Evolutionary conservation across 768 basidiomycete genomes (phyloP).

Genomic region (Pleurotus ostreatus): DNA sequence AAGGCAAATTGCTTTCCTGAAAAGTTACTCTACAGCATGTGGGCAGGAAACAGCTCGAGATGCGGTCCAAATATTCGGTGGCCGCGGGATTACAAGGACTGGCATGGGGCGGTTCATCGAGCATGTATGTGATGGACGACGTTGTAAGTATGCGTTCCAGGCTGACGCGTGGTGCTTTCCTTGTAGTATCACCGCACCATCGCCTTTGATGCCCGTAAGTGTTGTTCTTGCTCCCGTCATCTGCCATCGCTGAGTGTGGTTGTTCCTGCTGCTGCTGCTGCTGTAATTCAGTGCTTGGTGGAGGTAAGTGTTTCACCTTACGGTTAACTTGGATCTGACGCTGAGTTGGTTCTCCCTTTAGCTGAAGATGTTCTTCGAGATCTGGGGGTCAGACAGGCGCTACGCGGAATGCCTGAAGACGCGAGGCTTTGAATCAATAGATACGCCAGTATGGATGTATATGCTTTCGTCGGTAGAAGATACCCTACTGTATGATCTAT

Average conservation of each 20-base stretch:
- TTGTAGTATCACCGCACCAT: slow-evolving; percentile 61
- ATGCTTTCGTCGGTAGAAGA: too few relatives aligned
- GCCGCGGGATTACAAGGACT: slow-evolving; percentile 77
- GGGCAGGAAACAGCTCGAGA: slow-evolving; percentile 64
- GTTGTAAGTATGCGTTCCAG: background rate
- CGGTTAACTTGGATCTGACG: background rate
- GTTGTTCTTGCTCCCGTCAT: slow-evolving; percentile 26
- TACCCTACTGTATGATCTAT: too few relatives aligned
- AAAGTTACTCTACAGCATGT: slow-evolving; percentile 59
- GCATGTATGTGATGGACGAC: slow-evolving; percentile 43
- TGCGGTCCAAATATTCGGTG: slow-evolving; percentile 72
- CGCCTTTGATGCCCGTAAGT: slow-evolving; percentile 55
- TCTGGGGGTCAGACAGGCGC: slow-evolving; percentile 57
- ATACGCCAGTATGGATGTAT: too few relatives aligned
- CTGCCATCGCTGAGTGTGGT: background rate
- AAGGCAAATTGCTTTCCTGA: slow-evolving; percentile 70
- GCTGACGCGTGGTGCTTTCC: background rate
- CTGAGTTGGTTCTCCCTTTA: slow-evolving; percentile 9
- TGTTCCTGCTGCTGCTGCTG: background rate
- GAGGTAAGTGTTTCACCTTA: slow-evolving; percentile 10
- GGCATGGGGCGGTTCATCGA: slow-evolving; percentile 80
- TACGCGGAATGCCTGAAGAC: slow-evolving; percentile 65
- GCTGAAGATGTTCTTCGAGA: slow-evolving; percentile 68
- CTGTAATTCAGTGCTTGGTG: slow-evolving; percentile 12
- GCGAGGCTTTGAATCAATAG: slow-evolving; percentile 25